Conservation (phyloP, 192 early-diverging fungal genomes). For the Coemansia sp. region DNA sequence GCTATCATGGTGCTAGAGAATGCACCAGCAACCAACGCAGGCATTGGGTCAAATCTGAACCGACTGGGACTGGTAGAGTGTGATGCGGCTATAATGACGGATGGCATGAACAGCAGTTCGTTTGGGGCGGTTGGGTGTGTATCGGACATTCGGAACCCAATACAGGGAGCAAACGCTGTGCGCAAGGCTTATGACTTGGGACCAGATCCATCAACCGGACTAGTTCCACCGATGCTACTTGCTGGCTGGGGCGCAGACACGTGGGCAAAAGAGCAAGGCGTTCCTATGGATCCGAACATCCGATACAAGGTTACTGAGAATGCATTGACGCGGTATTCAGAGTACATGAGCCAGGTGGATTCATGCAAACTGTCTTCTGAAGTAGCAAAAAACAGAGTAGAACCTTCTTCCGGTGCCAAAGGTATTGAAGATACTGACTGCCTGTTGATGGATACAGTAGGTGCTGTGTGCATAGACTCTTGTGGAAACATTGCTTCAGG, state of each 20-base stretch:
- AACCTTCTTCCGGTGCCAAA: too few species aligned
- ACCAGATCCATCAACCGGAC: constrained; percentile 27
- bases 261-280: constrained; percentile 31
- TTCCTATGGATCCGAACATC: constrained; percentile 10
- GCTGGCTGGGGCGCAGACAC: constrained; percentile 61
- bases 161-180: constrained; percentile 57
- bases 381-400: too few species aligned
- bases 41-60: constrained; percentile 80
- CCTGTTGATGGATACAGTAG: constrained; percentile 77
- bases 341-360: constrained; percentile 19
- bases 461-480: constrained; percentile 73
- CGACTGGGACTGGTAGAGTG: constrained; percentile 75
- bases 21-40: constrained; percentile 59
- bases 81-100: constrained; percentile 82
- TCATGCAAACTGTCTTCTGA: not conserved
- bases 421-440: constrained; percentile 1
- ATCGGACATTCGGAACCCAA: constrained; percentile 66
- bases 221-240: constrained; percentile 60
- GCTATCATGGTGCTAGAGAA: constrained; percentile 52
- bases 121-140: constrained; percentile 81
- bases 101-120: constrained; percentile 48
- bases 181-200: constrained; percentile 37
- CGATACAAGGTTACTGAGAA: constrained; percentile 29
- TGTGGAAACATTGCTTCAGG: constrained; percentile 67
- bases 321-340: constrained; percentile 19